Evolutionary conservation across 371 early-diverging fungal species (phyloP), one percentile per base, ranked within the genome.

Genomic region (Zancudomyces culisetae): DNA sequence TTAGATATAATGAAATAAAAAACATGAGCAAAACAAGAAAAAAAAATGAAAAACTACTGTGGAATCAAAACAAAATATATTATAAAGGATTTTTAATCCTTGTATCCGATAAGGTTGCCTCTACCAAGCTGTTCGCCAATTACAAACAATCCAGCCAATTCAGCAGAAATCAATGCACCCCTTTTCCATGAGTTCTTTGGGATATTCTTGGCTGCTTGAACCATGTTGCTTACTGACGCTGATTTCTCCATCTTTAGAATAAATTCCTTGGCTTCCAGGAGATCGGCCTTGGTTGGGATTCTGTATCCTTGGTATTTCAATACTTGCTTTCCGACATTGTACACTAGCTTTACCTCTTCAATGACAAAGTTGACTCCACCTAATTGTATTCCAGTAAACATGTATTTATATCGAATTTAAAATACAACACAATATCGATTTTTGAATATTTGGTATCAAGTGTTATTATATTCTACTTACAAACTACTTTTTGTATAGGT

Each of bases 131-230:
- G 43, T 35, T 35, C 39, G 19, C 49, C 22, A 35, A 67, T 23
- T 10, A 62, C 54, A 49, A 67, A 67, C 43, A 67, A 53, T 27
- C 62, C 30, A 47, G 60, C 55, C 3, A 69, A 64, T 59, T 67
- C 68, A 28, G 64, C 63, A n/a, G 68, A 53, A 55, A 69, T 58
- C 55, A 69, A 29, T 23, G 69, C 65, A 15, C 69, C 68, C 41
- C 45, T 60, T 60, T 56, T 60, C 58, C 64, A 54, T 52, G 63
- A 55, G 6, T 45, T 19, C 3, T 47, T 4, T 15, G 62, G 55
- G 41, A 54, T 55, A 40, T 64, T 61, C 58, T 58, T 64, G 49
- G 63, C 20, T 19, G 61, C 51, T 55, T 66, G 60, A 51, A 58
- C n/a, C 19, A 20, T 10, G 50, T 69, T 64, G 48, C 45, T 52